A percentile compares a stretch with the other conserved stretches of the same genome.
Evolutionary conservation across 1,284 basidiomycete genomes (phyloP).

Genomic region (Ustilago cynodontis): DNA sequence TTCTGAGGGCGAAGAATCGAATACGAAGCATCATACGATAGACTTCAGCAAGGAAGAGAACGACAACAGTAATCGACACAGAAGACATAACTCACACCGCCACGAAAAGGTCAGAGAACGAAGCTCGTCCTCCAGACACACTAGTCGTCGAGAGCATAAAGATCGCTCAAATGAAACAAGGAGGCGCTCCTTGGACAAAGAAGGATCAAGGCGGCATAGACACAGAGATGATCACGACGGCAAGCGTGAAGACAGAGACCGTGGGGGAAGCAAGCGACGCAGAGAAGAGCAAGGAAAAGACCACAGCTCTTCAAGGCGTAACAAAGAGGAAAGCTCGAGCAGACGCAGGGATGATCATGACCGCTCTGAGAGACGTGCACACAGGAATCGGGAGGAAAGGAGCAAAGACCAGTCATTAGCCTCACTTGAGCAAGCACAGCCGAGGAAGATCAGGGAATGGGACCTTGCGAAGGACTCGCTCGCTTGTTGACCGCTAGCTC

Average conservation of each 20-base stretch:
- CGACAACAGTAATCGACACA: neutral
- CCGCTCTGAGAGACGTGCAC: neutral
- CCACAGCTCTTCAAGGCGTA: neutral
- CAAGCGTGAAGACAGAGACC: neutral
- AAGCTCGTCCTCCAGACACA: neutral
- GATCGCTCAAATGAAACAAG: neutral
- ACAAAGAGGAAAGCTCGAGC: neutral
- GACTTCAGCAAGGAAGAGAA: neutral
- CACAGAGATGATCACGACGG: neutral
- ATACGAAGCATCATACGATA: neutral
- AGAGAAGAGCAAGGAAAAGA: slow-evolving; percentile 1
- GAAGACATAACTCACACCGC: neutral
- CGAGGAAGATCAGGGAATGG: slow-evolving; percentile 38
- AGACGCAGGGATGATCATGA: neutral
- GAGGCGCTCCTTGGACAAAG: neutral
- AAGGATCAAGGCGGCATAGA: neutral
- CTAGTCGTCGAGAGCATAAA: neutral
- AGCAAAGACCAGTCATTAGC: neutral
- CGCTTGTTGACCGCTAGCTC: slow-evolving; percentile 10
- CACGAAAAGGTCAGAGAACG: neutral
- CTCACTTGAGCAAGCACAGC: neutral
- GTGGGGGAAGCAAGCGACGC: neutral
- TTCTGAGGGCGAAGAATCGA: slow-evolving; percentile 8
- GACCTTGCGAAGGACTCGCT: slow-evolving; percentile 37
- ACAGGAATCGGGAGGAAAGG: neutral